These are phyloP conservation scores for Patellaria atrata DNA, from an alignment of 495 filamentous ascomycete genomes.

Conservation along the genomic window DNA sequence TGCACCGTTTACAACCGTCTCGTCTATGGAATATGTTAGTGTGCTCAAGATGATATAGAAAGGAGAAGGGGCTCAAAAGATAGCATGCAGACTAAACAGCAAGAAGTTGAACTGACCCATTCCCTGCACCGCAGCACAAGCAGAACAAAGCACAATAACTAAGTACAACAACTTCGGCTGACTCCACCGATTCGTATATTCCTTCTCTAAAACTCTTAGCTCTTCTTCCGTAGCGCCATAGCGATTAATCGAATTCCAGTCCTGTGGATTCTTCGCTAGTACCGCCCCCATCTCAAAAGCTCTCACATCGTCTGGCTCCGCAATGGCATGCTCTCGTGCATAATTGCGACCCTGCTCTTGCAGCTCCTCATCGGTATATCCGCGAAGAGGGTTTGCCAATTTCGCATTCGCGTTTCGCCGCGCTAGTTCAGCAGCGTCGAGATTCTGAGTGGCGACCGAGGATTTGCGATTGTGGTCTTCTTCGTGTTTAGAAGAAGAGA, in stretches of 20 bases:
- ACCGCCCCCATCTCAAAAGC: slow-evolving; percentile 62
- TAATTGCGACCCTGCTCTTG: slow-evolving; percentile 50
- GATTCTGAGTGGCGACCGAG: too few species aligned
- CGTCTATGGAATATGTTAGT: slow-evolving; percentile 57
- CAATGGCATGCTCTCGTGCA: slow-evolving; percentile 47
- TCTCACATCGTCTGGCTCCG: slow-evolving; percentile 47
- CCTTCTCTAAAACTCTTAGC: slow-evolving; percentile 2
- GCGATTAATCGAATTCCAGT: slow-evolving; percentile 9
- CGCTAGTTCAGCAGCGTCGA: slow-evolving; percentile 37
- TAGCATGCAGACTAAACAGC: slow-evolving; percentile 22
- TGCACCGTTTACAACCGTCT: slow-evolving; percentile 69
- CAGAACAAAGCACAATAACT: slow-evolving; percentile 6
- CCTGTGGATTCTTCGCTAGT: slow-evolving; percentile 44
- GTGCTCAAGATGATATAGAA: too few species aligned
- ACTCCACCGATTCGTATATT: slow-evolving; percentile 10
- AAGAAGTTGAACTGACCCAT: slow-evolving; percentile 35
- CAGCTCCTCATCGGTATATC: slow-evolving; percentile 44
- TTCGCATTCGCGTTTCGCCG: slow-evolving; percentile 42
- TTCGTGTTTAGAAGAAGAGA: too few species aligned
- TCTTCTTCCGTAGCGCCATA: slow-evolving; percentile 12
- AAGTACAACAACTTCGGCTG: slow-evolving; percentile 14
- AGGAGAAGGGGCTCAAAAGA: too few species aligned
- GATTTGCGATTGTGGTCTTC: too few species aligned
- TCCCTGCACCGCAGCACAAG: slow-evolving; percentile 52
- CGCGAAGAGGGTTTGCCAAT: slow-evolving; percentile 58